These are phyloP conservation scores for Kockiozyma suomiensis DNA, from an alignment of 805 yeast species.

Conservation along the genomic window DNA sequence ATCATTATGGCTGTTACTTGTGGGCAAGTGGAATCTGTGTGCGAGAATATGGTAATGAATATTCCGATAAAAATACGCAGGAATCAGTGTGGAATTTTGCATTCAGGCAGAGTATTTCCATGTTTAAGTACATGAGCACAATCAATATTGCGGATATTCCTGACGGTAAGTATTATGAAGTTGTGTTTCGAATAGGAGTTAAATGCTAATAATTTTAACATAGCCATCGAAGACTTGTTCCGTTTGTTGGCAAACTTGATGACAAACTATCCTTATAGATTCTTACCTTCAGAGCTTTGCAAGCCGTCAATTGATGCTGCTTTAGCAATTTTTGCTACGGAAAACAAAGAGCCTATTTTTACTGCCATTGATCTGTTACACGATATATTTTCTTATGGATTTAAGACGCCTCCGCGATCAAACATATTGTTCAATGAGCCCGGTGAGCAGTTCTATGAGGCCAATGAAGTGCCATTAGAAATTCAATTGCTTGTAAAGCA, in stretches of 20 bases:
- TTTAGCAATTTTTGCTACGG: conserved; percentile 55
- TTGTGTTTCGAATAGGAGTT: background rate
- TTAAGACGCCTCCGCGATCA: conserved; percentile 76
- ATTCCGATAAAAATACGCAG: conserved; percentile 51
- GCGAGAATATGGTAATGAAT: conserved; percentile 67
- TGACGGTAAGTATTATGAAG: conserved; percentile 49
- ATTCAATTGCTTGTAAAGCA: conserved; percentile 54
- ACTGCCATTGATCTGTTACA: conserved; percentile 74
- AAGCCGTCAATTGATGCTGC: conserved; percentile 60
- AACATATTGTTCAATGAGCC: conserved; percentile 47
- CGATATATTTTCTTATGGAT: conserved; percentile 85
- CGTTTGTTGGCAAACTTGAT: conserved; percentile 75
- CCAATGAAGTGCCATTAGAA: conserved; percentile 56
- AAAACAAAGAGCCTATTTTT: conserved; percentile 70
- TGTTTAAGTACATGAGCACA: conserved; percentile 50
- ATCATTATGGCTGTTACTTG: conserved; percentile 77
- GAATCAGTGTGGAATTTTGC: conserved; percentile 75
- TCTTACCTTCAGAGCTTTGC: conserved; percentile 48
- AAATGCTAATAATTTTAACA: background rate
- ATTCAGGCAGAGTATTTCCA: conserved; percentile 61
- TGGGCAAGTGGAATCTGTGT: conserved; percentile 83
- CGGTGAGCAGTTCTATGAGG: conserved; percentile 9
- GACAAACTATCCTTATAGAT: conserved; percentile 67
- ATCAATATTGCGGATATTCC: conserved; percentile 46
- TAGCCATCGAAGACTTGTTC: conserved; percentile 78